These are phyloP conservation scores for Proliferodiscus dingleyae DNA, from an alignment of 2,329 filamentous ascomycete genomes.

Conservation along the genomic window DNA sequence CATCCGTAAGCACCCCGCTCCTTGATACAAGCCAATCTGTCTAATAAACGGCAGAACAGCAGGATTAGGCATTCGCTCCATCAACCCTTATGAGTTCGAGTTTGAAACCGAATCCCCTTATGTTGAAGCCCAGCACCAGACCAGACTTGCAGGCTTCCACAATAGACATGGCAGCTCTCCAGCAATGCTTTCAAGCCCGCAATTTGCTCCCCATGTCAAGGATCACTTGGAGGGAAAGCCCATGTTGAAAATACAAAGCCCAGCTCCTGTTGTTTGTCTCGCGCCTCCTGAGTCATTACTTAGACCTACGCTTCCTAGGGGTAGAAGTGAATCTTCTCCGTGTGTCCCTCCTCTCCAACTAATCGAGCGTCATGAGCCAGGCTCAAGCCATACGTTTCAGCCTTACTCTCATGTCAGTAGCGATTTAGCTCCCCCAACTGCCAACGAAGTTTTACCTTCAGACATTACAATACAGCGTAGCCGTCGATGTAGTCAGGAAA, in stretches of 20 bases:
- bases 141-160: conserved; percentile 25
- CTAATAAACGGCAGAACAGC: conserved; percentile 5
- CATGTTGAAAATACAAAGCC: no score
- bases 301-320: conserved; percentile 13
- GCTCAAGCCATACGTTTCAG: background rate
- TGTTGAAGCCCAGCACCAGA: conserved; percentile 13
- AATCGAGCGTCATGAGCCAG: background rate
- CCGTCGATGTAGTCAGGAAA: conserved; percentile 2
- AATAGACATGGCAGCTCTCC: conserved; percentile 7
- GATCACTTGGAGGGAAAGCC: conserved; percentile 23
- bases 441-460: background rate
- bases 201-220: conserved; percentile 15
- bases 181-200: conserved; percentile 9
- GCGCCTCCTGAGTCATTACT: conserved; percentile 3
- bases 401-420: background rate
- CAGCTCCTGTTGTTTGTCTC: conserved; percentile 1
- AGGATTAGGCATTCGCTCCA: conserved; percentile 1
- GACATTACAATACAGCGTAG: background rate
- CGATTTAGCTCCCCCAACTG: background rate
- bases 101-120: conserved; percentile 21
- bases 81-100: conserved; percentile 27
- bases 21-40: no score
- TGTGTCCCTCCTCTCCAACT: conserved; percentile 9
- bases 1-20: background rate
- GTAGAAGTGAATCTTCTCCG: conserved; percentile 20